Evolutionary conservation across 2,329 filamentous ascomycete genomes (phyloP).

Genomic region (Arthrobotrys megalospora): DNA sequence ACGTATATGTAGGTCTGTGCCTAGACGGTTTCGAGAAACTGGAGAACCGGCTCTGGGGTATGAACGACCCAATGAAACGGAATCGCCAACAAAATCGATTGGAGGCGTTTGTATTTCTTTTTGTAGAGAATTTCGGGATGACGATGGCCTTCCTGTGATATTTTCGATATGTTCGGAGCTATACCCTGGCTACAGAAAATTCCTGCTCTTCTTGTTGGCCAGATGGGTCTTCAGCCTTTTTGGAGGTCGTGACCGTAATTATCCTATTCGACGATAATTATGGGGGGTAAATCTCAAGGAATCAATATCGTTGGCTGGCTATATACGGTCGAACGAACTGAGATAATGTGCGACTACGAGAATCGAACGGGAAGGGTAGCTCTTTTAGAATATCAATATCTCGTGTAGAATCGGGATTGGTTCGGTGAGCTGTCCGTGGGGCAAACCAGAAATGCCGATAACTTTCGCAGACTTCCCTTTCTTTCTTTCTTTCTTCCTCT

Average conservation of each 20-base stretch:
- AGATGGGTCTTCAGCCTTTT: constrained; percentile 48
- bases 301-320: constrained; percentile 55
- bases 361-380: constrained; percentile 51
- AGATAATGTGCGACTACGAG: constrained; percentile 41
- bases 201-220: constrained; percentile 56
- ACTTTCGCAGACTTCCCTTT: neutral
- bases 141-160: constrained; percentile 42
- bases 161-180: constrained; percentile 41
- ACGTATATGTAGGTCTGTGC: constrained; percentile 24
- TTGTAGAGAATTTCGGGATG: constrained; percentile 39
- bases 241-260: constrained; percentile 55
- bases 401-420: constrained; percentile 61
- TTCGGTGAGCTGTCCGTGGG: constrained; percentile 51
- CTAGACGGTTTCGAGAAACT: constrained; percentile 51
- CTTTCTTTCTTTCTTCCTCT: constrained; percentile 12
- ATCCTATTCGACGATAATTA: constrained; percentile 60
- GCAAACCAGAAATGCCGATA: constrained; percentile 43
- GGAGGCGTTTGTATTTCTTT: constrained; percentile 32
- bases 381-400: constrained; percentile 34
- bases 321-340: constrained; percentile 46
- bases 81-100: constrained; percentile 27
- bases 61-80: constrained; percentile 22
- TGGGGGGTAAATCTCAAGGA: constrained; percentile 43
- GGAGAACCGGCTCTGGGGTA: constrained; percentile 37
- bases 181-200: constrained; percentile 51